Evolutionary conservation across 129 eudicot species (phyloP).

Genomic region (Artemisia argyi): DNA sequence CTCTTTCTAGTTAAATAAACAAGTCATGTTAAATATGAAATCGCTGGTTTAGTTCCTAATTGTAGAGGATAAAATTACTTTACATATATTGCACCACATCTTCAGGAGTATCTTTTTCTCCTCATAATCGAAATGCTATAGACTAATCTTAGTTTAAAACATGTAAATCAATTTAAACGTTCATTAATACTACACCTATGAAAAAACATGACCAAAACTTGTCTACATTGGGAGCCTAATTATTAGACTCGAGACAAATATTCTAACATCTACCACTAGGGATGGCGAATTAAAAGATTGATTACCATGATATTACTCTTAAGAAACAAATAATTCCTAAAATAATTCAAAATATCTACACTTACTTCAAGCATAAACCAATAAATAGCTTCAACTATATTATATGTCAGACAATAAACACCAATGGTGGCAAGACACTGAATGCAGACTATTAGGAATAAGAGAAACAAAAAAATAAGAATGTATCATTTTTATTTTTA

Average conservation of each 20-base stretch:
- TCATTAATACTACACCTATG: background rate
- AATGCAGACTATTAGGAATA: conserved; percentile 17
- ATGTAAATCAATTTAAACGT: background rate
- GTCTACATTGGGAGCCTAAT: background rate
- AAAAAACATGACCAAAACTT: background rate
- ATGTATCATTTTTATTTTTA: background rate
- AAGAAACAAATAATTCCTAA: conserved; percentile 2
- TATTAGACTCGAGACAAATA: background rate
- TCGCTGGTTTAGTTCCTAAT: too few relatives aligned
- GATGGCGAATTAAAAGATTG: background rate
- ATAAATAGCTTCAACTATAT: background rate
- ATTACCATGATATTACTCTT: background rate
- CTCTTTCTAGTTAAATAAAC: too few relatives aligned
- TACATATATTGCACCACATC: too few relatives aligned
- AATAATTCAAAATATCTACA: background rate
- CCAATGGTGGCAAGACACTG: conserved; percentile 28
- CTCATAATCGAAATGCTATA: background rate
- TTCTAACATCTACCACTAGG: background rate
- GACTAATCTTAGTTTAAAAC: too few relatives aligned
- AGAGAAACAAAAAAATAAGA: background rate
- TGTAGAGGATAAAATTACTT: too few relatives aligned
- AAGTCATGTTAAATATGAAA: too few relatives aligned
- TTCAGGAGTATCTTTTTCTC: too few relatives aligned
- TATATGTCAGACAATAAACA: conserved; percentile 17
- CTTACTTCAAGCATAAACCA: background rate